Evolutionary conservation across 2,329 filamentous ascomycete genomes (phyloP).

Genomic region (Colletotrichum orchidophilum): DNA sequence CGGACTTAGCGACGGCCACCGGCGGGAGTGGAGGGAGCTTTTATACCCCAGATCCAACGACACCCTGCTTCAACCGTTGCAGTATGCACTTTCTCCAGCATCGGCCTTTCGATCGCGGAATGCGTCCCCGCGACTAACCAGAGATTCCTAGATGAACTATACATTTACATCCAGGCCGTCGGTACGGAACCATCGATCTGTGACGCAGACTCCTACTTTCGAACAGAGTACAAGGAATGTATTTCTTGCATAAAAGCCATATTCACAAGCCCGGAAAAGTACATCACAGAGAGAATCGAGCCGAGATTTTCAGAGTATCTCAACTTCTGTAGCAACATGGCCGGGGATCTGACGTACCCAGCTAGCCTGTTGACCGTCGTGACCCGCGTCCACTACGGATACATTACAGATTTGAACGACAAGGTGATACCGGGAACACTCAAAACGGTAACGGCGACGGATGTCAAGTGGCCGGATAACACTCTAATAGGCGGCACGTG

Average conservation of each 20-base stretch:
- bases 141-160: neutral
- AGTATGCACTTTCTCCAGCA: neutral
- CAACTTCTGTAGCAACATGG: neutral
- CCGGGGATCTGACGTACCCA: neutral
- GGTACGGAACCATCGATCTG: neutral
- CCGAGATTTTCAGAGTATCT: neutral
- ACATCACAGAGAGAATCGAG: neutral
- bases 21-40: neutral
- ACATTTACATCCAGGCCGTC: neutral
- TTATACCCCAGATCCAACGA: neutral
- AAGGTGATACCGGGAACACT: neutral
- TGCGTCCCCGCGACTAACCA: neutral
- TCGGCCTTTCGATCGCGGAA: neutral
- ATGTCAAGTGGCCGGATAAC: neutral
- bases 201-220: neutral
- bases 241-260: neutral
- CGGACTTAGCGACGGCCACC: neutral
- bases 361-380: neutral
- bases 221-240: neutral
- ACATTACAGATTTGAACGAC: neutral
- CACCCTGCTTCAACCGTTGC: neutral
- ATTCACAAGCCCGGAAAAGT: neutral
- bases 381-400: neutral
- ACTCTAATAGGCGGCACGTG: neutral
- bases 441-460: neutral